These are phyloP conservation scores for Pterocarpus santalinus DNA, from an alignment of 306 rosid species.

Conservation along the genomic window DNA sequence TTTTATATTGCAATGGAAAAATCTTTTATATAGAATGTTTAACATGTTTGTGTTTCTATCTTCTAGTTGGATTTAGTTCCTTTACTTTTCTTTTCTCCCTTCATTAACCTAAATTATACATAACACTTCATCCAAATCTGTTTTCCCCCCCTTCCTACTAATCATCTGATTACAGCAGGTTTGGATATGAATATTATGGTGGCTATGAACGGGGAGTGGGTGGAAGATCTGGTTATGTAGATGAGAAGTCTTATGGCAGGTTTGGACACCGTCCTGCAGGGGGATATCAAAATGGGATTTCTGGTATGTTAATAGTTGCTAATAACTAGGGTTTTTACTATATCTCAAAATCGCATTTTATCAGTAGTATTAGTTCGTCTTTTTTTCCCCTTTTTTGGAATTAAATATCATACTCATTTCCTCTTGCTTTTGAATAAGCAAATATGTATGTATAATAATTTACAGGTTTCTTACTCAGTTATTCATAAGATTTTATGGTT, in stretches of 20 bases:
- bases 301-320: constrained; percentile 56
- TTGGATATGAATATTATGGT: constrained; percentile 82
- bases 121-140: not conserved
- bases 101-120: constrained; percentile 14
- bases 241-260: constrained; percentile 88
- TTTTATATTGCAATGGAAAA: not conserved
- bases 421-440: not conserved
- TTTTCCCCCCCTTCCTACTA: not conserved
- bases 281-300: constrained; percentile 76
- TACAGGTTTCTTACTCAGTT: not conserved
- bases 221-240: constrained; percentile 76
- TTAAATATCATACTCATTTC: not conserved
- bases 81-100: constrained; percentile 18
- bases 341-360: constrained; percentile 13
- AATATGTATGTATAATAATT: not conserved
- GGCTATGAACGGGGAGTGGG: constrained; percentile 89
- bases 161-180: constrained; percentile 52
- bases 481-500: not conserved
- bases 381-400: not conserved
- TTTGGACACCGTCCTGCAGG: constrained; percentile 74
- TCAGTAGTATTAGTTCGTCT: constrained; percentile 5
- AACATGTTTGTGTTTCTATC: constrained; percentile 35
- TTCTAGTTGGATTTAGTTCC: constrained; percentile 27
- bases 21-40: not conserved
- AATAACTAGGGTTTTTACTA: constrained; percentile 23